Evolutionary conservation across 2,329 filamentous ascomycete genomes (phyloP).

Genomic region (Aspergillus novofumigatus): DNA sequence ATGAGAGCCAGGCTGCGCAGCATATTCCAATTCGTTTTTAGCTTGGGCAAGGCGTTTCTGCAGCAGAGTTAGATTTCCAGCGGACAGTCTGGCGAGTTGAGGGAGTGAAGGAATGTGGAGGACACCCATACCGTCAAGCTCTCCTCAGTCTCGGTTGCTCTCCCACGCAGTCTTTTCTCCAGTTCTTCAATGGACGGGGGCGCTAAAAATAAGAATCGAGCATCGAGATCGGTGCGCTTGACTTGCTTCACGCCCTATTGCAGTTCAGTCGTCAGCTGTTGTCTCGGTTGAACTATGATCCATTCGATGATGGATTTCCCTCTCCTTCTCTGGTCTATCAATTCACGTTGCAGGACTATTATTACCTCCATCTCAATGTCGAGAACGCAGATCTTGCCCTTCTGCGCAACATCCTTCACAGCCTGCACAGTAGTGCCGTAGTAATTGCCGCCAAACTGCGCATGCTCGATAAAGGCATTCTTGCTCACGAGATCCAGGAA

Average conservation of each 20-base stretch:
- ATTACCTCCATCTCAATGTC: constrained; percentile 94
- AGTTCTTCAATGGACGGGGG: constrained; percentile 72
- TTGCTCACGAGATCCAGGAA: constrained; percentile 66
- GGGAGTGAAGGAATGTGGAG: not conserved
- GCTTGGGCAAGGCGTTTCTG: constrained; percentile 66
- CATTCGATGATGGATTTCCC: not conserved
- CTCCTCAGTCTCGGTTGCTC: constrained; percentile 75
- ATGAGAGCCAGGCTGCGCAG: constrained; percentile 62
- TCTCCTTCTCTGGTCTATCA: not conserved
- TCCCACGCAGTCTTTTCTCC: constrained; percentile 67
- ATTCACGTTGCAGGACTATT: not conserved
- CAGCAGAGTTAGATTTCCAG: not conserved
- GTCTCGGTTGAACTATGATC: not conserved
- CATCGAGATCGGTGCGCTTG: constrained; percentile 67
- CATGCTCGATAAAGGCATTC: constrained; percentile 79
- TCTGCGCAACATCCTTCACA: constrained; percentile 68
- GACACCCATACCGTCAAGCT: constrained; percentile 42
- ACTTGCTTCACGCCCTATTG: constrained; percentile 83
- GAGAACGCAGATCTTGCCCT: constrained; percentile 72
- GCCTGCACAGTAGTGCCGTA: constrained; percentile 83
- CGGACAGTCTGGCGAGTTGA: not conserved
- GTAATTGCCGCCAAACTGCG: constrained; percentile 76
- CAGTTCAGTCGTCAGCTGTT: constrained; percentile 2
- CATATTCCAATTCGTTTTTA: constrained; percentile 68
- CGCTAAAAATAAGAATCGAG: constrained; percentile 79